A percentile compares a stretch with the other conserved stretches of the same genome.
These are phyloP conservation scores for Ceratobasidium sp. DNA, from an alignment of 1,284 basidiomycete species.

Conservation along the genomic window DNA sequence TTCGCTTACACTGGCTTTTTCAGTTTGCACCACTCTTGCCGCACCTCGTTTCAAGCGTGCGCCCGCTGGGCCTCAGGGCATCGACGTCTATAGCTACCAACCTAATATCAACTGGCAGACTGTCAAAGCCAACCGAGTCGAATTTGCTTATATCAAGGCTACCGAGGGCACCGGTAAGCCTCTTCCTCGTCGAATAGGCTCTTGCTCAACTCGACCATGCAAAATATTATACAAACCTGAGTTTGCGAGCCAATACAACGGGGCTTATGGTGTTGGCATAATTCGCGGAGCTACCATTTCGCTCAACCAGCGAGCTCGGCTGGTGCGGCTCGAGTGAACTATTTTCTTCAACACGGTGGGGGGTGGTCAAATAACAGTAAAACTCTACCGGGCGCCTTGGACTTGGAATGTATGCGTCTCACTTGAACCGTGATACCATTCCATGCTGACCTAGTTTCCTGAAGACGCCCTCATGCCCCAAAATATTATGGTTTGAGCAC, in stretches of 20 bases:
- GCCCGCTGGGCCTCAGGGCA: slow-evolving; percentile 11
- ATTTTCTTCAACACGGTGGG: slow-evolving; percentile 70
- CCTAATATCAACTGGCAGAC: slow-evolving; percentile 64
- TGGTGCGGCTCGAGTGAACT: slow-evolving; percentile 68
- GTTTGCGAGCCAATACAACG: slow-evolving; percentile 66
- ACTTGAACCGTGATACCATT: not conserved
- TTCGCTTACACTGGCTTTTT: not conserved
- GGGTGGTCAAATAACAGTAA: slow-evolving; percentile 68
- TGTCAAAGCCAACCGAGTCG: slow-evolving; percentile 65
- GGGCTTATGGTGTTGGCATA: slow-evolving; percentile 65
- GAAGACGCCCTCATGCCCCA: no score
- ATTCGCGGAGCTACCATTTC: slow-evolving; percentile 72
- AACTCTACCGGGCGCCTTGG: slow-evolving; percentile 72
- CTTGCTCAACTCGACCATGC: slow-evolving; percentile 50
- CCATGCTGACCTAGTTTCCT: not conserved
- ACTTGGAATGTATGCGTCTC: slow-evolving; percentile 64
- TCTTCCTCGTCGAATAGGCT: slow-evolving; percentile 11
- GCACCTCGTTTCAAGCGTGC: slow-evolving; percentile 2
- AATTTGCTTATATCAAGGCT: slow-evolving; percentile 75
- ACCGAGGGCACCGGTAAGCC: slow-evolving; percentile 69
- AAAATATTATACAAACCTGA: slow-evolving; percentile 56
- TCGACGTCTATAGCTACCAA: slow-evolving; percentile 67
- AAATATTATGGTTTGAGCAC: slow-evolving; percentile 68
- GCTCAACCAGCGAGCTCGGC: slow-evolving; percentile 63
- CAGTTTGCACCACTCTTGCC: not conserved